Conservation (phyloP, 176 grass and related monocot genomes). For the Triticum monococcum region DNA sequence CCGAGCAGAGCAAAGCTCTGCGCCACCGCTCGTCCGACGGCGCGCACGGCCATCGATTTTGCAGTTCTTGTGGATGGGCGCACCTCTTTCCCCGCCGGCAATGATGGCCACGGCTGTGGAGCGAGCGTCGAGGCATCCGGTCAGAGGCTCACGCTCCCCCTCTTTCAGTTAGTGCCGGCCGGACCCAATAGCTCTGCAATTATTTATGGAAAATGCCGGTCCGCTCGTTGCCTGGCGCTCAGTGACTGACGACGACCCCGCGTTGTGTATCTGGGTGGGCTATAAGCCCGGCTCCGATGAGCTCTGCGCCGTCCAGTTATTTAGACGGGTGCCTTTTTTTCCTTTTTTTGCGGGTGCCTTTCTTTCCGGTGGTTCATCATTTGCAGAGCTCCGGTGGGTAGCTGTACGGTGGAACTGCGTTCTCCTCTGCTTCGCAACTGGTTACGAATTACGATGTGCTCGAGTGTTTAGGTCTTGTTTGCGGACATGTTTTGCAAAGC, state of each 20-base stretch:
- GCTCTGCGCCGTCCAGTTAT: slow-evolving; percentile 5
- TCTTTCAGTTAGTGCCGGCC: slow-evolving; percentile 33
- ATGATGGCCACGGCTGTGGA: slow-evolving; percentile 8
- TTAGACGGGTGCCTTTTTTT: background rate
- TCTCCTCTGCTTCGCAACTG: background rate
- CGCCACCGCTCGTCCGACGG: background rate
- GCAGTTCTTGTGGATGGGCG: background rate
- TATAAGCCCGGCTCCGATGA: background rate
- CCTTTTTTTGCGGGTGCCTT: background rate
- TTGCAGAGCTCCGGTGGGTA: background rate
- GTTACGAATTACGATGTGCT: too few relatives aligned
- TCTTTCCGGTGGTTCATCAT: slow-evolving; percentile 31
- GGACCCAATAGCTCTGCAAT: slow-evolving; percentile 30
- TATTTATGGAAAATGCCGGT: background rate
- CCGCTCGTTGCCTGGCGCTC: too few relatives aligned
- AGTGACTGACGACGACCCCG: background rate
- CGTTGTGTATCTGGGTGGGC: background rate
- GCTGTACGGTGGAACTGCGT: background rate
- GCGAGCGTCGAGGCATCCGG: background rate
- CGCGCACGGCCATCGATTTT: background rate
- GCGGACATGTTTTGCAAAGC: background rate
- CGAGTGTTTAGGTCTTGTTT: background rate
- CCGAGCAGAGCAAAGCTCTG: background rate
- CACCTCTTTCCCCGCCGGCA: background rate
- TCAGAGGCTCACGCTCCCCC: background rate